Evolutionary conservation across 768 basidiomycete species (phyloP), one percentile per base, ranked within the genome.

Genomic region (Termitomyces sp.): DNA sequence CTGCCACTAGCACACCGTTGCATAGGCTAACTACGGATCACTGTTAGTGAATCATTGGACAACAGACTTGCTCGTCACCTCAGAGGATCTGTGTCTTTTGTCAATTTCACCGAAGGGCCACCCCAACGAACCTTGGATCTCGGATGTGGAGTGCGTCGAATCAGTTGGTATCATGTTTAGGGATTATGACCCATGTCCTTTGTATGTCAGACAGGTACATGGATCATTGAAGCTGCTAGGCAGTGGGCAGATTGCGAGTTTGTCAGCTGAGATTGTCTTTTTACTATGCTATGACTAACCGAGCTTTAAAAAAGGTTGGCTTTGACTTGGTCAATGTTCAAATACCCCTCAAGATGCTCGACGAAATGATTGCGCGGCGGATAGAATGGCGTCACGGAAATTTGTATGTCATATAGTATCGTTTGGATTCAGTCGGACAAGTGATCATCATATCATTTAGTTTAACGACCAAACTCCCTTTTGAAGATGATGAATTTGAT

Each of bases 401-500:
- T 63, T 89, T 91, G 89, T 90, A 66, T 36, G 70, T 63, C 25
- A 13, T 46, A 40, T 12, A 11, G 15, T 46, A 40, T 31, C 6
- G 3, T 35, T 3, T 4, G 23, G 38, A 18, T 15, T 40, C 25
- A 42, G 39, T 36, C 31, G 52, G 23, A 41, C 23, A 41, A 42
- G 39, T 47, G 46, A 3, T 31, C 32, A 60, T 36, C 42, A 27
- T 33, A 27, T 16, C 23, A n/a, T 16, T 13, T 57, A 91, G 89
- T 66, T 69, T 91, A 61, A 88, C 88, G 44, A 88, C 82, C 11
- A 86, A 78, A 61, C 74, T 91, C 18, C 89, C 89, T 0, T 91
- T 90, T 63, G 88, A 90, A 15, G 89, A 91, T 52, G 88, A 91
- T 56, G 83, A 87, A 60, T 91, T 91, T 57, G 89, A 91, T 66